Percentiles rank a stretch among this genome's conserved stretches.
Evolutionary conservation across 495 filamentous ascomycete species (phyloP).

Genomic region (Xylaria intraflava): DNA sequence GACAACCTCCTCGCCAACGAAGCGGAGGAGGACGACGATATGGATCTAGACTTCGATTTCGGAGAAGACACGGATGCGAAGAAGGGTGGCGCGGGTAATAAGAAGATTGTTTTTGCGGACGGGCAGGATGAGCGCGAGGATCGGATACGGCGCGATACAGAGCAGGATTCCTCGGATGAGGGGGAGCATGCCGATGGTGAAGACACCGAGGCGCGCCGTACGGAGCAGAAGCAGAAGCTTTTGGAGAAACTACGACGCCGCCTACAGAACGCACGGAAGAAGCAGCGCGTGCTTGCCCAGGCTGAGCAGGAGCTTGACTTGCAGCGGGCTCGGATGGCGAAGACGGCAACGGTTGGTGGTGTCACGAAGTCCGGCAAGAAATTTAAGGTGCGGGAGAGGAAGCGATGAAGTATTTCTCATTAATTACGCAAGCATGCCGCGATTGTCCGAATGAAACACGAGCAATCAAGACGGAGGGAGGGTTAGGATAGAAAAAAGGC

Average conservation of each 20-base stretch:
- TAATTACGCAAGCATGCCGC: neutral
- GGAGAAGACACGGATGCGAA: slow-evolving; percentile 10
- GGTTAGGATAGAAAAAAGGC: neutral
- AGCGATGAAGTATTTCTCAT: slow-evolving; percentile 47
- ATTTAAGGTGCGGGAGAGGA: slow-evolving; percentile 77
- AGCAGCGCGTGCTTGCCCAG: slow-evolving; percentile 60
- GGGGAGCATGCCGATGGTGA: slow-evolving; percentile 32
- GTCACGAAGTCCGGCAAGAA: slow-evolving; percentile 74
- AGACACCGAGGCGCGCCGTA: slow-evolving; percentile 42
- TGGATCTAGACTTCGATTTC: slow-evolving; percentile 18
- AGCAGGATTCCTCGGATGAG: slow-evolving; percentile 32
- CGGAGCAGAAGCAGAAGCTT: slow-evolving; percentile 42
- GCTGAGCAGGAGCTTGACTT: slow-evolving; percentile 73
- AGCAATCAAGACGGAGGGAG: neutral
- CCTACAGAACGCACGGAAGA: slow-evolving; percentile 58
- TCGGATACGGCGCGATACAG: slow-evolving; percentile 11
- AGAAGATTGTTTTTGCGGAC: slow-evolving; percentile 42
- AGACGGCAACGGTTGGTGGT: slow-evolving; percentile 62
- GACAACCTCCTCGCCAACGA: slow-evolving; percentile 18
- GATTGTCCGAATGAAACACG: neutral
- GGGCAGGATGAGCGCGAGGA: slow-evolving; percentile 28
- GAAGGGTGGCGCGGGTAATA: slow-evolving; percentile 16
- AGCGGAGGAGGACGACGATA: slow-evolving; percentile 26
- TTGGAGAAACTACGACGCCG: slow-evolving; percentile 37
- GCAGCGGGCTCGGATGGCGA: slow-evolving; percentile 59